Evolutionary conservation across 2,329 filamentous ascomycete genomes (phyloP).

Genomic region (Aphanoascus verrucosus): DNA sequence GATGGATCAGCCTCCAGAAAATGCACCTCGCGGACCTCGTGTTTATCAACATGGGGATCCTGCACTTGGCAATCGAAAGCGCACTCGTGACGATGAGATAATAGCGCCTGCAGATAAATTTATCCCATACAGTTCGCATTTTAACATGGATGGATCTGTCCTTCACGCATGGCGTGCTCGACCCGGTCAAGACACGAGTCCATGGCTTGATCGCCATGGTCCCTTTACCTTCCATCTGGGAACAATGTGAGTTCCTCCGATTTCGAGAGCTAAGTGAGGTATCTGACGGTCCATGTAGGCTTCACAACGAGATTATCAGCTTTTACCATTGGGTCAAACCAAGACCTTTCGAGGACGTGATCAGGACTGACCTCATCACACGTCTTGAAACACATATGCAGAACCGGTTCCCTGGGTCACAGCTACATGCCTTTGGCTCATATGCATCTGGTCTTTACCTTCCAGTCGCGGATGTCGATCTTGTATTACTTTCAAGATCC

Average conservation of each 20-base stretch:
- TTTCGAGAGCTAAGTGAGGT: not conserved
- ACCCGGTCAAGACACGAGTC: constrained; percentile 38
- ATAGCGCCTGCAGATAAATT: constrained; percentile 38
- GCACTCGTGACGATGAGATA: constrained; percentile 59
- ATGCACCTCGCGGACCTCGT: constrained; percentile 30
- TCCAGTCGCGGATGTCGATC: constrained; percentile 81
- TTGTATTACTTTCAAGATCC: constrained; percentile 61
- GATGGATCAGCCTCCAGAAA: constrained; percentile 30
- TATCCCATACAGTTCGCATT: constrained; percentile 43
- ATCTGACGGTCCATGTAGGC: constrained; percentile 38
- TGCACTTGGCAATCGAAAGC: constrained; percentile 58
- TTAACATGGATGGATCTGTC: constrained; percentile 41
- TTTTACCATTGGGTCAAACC: constrained; percentile 82
- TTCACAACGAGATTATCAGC: constrained; percentile 82
- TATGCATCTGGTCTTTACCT: constrained; percentile 75
- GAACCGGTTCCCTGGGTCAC: constrained; percentile 47
- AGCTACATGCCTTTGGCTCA: constrained; percentile 75
- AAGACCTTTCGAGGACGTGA: constrained; percentile 60
- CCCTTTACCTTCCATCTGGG: constrained; percentile 24
- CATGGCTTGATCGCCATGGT: constrained; percentile 46
- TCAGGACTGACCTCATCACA: constrained; percentile 61
- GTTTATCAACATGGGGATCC: constrained; percentile 29
- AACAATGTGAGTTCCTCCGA: constrained; percentile 22
- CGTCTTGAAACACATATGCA: constrained; percentile 54
- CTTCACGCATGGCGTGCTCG: constrained; percentile 44